phyloP scores from a whole-genome alignment of 495 filamentous ascomycete genomes.

The Penicillium crystallinum region DNA sequence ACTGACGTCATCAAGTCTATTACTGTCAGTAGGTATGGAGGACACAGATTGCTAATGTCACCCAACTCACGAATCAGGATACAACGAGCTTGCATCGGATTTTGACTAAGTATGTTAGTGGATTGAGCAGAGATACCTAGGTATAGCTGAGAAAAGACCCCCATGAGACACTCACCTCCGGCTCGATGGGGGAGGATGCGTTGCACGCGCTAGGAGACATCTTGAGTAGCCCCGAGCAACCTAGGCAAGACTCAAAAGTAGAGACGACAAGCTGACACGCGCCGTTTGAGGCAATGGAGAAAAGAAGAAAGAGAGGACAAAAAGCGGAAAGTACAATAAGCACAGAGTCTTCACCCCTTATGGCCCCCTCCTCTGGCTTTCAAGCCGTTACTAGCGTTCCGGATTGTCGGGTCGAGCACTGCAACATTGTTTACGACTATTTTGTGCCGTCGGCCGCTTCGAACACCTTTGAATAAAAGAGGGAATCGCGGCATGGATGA shows the following conservation, averaged over 20 bases:
- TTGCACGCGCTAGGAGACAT: constrained; percentile 10
- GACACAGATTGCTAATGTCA: background rate
- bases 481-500: too few relatives aligned
- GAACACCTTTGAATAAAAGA: too few relatives aligned
- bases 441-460: background rate
- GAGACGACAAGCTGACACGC: too few relatives aligned
- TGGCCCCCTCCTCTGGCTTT: constrained; percentile 16
- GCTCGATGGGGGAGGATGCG: constrained; percentile 21
- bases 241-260: background rate
- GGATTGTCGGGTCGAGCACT: constrained; percentile 11
- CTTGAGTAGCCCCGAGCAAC: background rate
- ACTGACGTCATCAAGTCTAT: constrained; percentile 25
- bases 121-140: background rate
- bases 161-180: constrained; percentile 24
- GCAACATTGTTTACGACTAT: background rate
- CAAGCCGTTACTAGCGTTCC: constrained; percentile 15
- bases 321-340: constrained; percentile 6
- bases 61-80: constrained; percentile 29
- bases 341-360: constrained; percentile 17
- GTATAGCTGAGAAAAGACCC: too few relatives aligned
- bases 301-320: constrained; percentile 6
- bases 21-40: background rate
- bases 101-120: constrained; percentile 15
- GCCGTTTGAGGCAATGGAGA: background rate
- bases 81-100: constrained; percentile 27